Base-by-base conservation (phyloP, 345 rosid genomes). In the Gynandropsis gynandra region DNA sequence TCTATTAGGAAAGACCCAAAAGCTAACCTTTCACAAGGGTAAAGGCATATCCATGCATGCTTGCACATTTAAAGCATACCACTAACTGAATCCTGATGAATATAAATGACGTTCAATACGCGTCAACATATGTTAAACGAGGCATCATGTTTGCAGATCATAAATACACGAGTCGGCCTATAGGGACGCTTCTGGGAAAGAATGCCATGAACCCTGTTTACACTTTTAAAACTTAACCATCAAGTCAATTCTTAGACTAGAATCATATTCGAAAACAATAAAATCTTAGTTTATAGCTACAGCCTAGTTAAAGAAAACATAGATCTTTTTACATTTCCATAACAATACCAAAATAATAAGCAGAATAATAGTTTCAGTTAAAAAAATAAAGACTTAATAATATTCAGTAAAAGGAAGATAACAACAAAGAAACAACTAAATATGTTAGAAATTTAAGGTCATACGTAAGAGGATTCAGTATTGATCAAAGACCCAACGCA, bases 81-180 rank as follows among this genome's bases (percentile, higher is more conserved):
- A 79, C 89, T 83, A 87, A 87, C 52, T 52, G 77, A 82, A 74
- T 75, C 80, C 85, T 53, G 95, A 84, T 79, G 83, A 85, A 90
- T 76, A 74, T 75, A 78, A 72, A 77, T 64, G 81, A 80, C 80
- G 68, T 68, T 69, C 76, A 69, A 78, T 78, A 79, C 82, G 70
- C 75, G 88, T 72, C 76, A 87, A 82, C 78, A 67, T 77, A 67
- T 76, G 85, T 71, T 76, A 72, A 71, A 82, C 18, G 75, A 72
- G 42, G 72, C 80, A 71, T 61, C 77, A 76, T 79, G 69, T 75
- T 70, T 75, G 78, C 74, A 72, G 79, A 81, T 77, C 83, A 82
- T 64, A 73, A 72, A 74, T 76, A 74, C 52, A 81, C 73, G 81
- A 73, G 76, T 72, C 67, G 77, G 71, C 71, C 52, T 71, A 83